phyloP scores from a whole-genome alignment of 495 filamentous ascomycete genomes.

The Penicillium herquei region DNA sequence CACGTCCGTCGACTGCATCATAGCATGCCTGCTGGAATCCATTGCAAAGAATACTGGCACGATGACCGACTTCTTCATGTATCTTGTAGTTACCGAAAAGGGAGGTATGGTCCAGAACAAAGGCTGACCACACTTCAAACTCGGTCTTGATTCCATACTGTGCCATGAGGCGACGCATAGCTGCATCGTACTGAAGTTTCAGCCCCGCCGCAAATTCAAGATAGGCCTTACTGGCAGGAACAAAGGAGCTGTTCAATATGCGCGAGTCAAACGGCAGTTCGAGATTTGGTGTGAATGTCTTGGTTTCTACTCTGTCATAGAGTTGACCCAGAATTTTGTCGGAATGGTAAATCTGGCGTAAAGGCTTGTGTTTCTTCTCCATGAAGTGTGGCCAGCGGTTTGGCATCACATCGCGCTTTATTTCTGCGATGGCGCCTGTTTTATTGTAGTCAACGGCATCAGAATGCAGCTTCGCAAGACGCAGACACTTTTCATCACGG shows the following conservation, averaged over 20 bases:
- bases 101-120: conserved; percentile 69
- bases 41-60: conserved; percentile 62
- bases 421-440: conserved; percentile 71
- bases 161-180: conserved; percentile 76
- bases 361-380: conserved; percentile 60
- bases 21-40: conserved; percentile 63
- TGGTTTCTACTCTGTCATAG: conserved; percentile 67
- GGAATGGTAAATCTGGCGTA: conserved; percentile 62
- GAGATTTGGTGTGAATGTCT: conserved; percentile 71
- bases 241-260: conserved; percentile 62
- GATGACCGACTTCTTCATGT: conserved; percentile 72
- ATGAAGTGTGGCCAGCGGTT: conserved; percentile 84
- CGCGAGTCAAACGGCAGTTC: conserved; percentile 71
- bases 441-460: conserved; percentile 92
- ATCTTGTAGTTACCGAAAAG: conserved; percentile 76
- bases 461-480: conserved; percentile 81
- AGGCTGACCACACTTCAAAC: conserved; percentile 87
- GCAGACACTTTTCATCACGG: conserved; percentile 66
- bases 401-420: conserved; percentile 60
- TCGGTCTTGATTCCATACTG: conserved; percentile 85
- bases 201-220: conserved; percentile 60
- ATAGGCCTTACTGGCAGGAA: conserved; percentile 43
- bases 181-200: conserved; percentile 75
- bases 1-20: conserved; percentile 59
- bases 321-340: conserved; percentile 74